These are phyloP conservation scores for Ophiognomonia clavigignenti-juglandacearum DNA, from an alignment of 2,329 filamentous ascomycete genomes.

Conservation along the genomic window DNA sequence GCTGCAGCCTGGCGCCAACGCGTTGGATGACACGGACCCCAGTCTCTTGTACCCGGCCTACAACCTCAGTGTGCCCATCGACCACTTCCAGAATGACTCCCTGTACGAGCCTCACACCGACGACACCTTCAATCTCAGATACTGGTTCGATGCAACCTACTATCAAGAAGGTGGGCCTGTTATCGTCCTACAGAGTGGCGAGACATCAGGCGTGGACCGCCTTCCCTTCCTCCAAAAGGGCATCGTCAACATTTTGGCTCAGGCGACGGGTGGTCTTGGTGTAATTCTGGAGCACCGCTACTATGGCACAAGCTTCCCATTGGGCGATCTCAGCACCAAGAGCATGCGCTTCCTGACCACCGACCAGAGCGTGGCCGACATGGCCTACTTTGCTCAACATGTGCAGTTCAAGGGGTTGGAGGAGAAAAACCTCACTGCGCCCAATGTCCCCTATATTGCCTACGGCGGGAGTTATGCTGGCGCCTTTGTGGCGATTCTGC, in stretches of 20 bases:
- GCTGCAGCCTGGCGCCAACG: background rate
- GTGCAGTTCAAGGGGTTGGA: conserved; percentile 67
- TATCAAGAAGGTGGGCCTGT: conserved; percentile 77
- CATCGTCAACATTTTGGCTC: conserved; percentile 64
- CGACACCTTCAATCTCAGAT: conserved; percentile 64
- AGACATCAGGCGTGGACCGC: conserved; percentile 58
- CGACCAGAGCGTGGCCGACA: conserved; percentile 76
- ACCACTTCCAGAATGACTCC: conserved; percentile 80
- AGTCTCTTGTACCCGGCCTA: conserved; percentile 30
- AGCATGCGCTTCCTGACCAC: conserved; percentile 79
- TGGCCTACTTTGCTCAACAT: conserved; percentile 73
- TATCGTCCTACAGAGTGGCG: conserved; percentile 70
- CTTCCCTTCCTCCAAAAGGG: conserved; percentile 73
- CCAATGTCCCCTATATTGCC: conserved; percentile 64
- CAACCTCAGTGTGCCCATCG: conserved; percentile 51
- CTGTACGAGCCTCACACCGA: conserved; percentile 69
- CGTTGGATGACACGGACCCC: conserved; percentile 6
- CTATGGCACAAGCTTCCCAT: conserved; percentile 73
- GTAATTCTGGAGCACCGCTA: conserved; percentile 85
- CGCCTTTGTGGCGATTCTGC: conserved; percentile 70
- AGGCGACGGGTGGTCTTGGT: conserved; percentile 68
- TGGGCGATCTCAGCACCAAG: conserved; percentile 57
- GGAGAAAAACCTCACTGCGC: conserved; percentile 60
- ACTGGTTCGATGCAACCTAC: conserved; percentile 76
- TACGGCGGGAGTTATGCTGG: conserved; percentile 86